Evolutionary conservation across 2,329 filamentous ascomycete genomes (phyloP), one percentile per base, ranked within the genome.

Genomic region (Zasmidium cellare): DNA sequence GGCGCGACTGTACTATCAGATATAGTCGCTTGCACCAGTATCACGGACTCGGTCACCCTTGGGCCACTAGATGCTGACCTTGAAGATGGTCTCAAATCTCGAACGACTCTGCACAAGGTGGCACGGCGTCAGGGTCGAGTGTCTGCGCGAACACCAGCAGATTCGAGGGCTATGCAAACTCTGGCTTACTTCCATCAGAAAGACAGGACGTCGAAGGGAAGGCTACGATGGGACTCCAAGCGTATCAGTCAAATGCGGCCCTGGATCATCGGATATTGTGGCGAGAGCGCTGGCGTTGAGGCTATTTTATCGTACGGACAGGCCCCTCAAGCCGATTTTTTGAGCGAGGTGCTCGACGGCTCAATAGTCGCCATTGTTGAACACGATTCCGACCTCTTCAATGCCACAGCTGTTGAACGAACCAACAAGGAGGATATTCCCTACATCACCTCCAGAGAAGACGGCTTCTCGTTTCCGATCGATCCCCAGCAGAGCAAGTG

Each of bases 101-200:
- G 51, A 50, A 47, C 53, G 3, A 65, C 67, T 0, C 78, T 88
- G 46, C 79, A 79, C 53, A 76, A 75, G 3, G 74, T 91, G 3
- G 82, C 86, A 3, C 87, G 87, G 1, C 82, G 87, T 64, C 72
- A 80, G 9, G 79, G n/a, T 82, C 85, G 44, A 78, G 78, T 44
- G 79, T 79, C 1, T 76, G 28, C 82, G 2, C 79, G 87, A 38
- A 89, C 86, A 9, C 82, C 88, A 0, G 80, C 84, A 0, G 86
- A 92, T 60, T 73, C 90, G 2, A 79, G 88, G 51, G 81, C 82
- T 5, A 91, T 93, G 87, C 88, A 92, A 65, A 84, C 82, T n/a
- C 87, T 91, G 80, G 87, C 89, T 0, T 93, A 92, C 66, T 91
- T 93, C 67, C 90, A 93, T 69, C 59, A 62, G 2, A 61, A 61